Conservation (phyloP, 176 grass and related monocot genomes). For the Poa pratensis region DNA sequence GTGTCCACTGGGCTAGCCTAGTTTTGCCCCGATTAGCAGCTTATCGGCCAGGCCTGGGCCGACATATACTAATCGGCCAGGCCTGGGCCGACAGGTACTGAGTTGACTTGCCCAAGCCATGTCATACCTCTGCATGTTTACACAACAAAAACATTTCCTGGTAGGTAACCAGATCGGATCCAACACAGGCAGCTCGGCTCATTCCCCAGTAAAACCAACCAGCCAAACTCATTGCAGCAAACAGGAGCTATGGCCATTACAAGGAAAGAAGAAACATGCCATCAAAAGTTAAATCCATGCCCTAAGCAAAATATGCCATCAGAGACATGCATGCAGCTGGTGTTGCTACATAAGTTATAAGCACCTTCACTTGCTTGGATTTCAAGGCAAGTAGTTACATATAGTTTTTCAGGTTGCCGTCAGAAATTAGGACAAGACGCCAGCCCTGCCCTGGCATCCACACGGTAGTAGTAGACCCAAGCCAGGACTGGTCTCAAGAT, state of each 20-base stretch:
- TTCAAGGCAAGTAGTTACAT: neutral
- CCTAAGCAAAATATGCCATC: too few relatives aligned
- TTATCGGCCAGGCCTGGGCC: too few relatives aligned
- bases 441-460: neutral
- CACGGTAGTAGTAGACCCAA: neutral
- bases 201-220: neutral
- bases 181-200: neutral
- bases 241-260: neutral
- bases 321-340: neutral
- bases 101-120: neutral
- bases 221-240: neutral
- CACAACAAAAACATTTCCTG: too few relatives aligned
- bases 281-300: too few relatives aligned
- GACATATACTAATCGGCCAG: too few relatives aligned
- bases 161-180: neutral
- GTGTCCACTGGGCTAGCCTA: too few relatives aligned
- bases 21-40: too few relatives aligned
- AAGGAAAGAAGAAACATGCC: neutral
- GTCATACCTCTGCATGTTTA: neutral
- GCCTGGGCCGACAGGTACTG: too few relatives aligned
- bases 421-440: neutral
- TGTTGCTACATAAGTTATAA: neutral
- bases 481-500: neutral
- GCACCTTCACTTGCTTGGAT: neutral
- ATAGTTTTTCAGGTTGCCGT: neutral